phyloP scores from a whole-genome alignment of 208 protist genomes.

The Plasmodiophora brassicae region DNA sequence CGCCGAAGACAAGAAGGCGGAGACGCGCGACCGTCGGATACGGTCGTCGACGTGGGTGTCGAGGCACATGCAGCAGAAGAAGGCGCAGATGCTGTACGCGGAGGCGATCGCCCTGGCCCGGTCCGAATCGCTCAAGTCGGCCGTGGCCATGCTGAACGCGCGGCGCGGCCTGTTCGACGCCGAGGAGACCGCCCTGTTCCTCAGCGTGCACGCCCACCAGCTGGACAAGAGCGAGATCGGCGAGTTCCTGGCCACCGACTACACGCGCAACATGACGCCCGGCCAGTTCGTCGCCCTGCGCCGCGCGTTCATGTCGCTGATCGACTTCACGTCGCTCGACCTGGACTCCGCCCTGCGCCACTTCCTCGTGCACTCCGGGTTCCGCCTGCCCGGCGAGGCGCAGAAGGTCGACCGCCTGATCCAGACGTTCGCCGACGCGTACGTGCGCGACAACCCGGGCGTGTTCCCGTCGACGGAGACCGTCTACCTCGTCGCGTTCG shows the following conservation, averaged over 20 bases:
- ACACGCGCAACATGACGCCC: not conserved
- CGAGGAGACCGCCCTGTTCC: not conserved
- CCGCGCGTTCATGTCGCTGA: not conserved
- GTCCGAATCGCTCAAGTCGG: not conserved
- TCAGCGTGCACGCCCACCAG: not conserved
- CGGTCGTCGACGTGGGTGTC: not conserved
- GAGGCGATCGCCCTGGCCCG: slow-evolving; percentile 9
- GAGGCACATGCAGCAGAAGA: slow-evolving; percentile 19
- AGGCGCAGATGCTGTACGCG: not conserved
- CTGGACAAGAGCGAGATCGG: slow-evolving; percentile 26
- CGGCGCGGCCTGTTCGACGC: not conserved
- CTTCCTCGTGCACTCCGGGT: slow-evolving; percentile 24
- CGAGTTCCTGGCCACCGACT: not conserved
- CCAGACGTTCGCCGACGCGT: slow-evolving; percentile 37
- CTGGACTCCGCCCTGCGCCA: slow-evolving; percentile 6
- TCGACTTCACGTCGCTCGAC: slow-evolving; percentile 6
- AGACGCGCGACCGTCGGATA: not conserved
- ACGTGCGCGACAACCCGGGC: slow-evolving; percentile 37
- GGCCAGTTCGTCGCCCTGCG: not conserved
- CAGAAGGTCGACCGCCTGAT: slow-evolving; percentile 45
- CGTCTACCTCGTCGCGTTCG: slow-evolving; percentile 34
- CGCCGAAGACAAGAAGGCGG: not conserved
- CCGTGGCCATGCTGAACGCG: not conserved
- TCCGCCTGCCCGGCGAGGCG: slow-evolving; percentile 34
- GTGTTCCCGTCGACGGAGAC: slow-evolving; percentile 7